Conservation (phyloP, 2,329 filamentous ascomycete species). For the Pestalotiopsis sp. region DNA sequence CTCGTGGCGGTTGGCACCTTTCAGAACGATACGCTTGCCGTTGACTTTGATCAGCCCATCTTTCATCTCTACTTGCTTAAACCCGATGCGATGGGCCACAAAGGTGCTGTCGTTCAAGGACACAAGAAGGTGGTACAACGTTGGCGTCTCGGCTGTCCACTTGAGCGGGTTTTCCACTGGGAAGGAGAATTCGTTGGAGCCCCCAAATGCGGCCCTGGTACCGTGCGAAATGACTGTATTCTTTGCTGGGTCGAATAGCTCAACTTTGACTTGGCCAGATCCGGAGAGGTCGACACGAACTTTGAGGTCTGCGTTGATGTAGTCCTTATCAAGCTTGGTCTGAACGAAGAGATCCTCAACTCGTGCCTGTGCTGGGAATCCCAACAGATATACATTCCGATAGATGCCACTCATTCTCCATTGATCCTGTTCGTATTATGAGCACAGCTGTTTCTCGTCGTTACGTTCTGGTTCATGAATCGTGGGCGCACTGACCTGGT, state of each 20-base stretch:
- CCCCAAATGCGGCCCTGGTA: constrained; percentile 50
- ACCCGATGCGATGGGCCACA: constrained; percentile 57
- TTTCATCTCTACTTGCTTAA: constrained; percentile 61
- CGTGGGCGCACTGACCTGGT: constrained; percentile 37
- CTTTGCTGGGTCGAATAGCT: constrained; percentile 57
- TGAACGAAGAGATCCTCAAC: constrained; percentile 59
- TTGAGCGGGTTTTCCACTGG: constrained; percentile 50
- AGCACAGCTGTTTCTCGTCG: neutral
- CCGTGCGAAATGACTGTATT: constrained; percentile 57
- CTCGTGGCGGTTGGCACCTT: constrained; percentile 65
- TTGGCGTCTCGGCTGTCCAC: constrained; percentile 65
- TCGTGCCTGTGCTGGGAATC: constrained; percentile 54
- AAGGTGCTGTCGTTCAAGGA: constrained; percentile 30
- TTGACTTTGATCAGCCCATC: constrained; percentile 60
- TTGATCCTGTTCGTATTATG: constrained; percentile 46
- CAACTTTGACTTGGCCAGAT: constrained; percentile 62
- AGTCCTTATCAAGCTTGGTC: constrained; percentile 54
- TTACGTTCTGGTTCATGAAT: neutral
- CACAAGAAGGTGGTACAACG: constrained; percentile 50
- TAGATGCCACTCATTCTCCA: constrained; percentile 60
- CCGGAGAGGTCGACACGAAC: constrained; percentile 47
- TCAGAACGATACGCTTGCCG: constrained; percentile 57
- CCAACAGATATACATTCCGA: constrained; percentile 62
- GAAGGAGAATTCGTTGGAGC: constrained; percentile 25
- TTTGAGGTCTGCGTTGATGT: constrained; percentile 51